Conservation (phyloP, 352 stramenopile genomes). For the Globisporangium rhizosaccharum region DNA sequence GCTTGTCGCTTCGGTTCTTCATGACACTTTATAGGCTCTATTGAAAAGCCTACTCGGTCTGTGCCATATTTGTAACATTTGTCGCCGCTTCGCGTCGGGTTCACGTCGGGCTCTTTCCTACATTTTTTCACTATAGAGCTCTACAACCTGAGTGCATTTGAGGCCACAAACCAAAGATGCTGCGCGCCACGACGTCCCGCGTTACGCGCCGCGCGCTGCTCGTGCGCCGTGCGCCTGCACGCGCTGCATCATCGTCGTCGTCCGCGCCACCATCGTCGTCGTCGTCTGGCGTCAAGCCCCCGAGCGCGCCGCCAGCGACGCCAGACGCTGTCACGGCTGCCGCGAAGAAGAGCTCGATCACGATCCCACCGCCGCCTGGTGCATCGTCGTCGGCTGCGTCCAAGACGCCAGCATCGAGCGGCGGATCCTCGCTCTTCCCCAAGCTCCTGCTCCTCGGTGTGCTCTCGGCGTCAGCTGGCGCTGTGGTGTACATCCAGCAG, state of each 20-base stretch:
- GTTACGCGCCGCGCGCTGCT: conserved; percentile 1
- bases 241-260: conserved; percentile 3
- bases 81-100: no score
- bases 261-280: conserved; percentile 3
- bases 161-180: not conserved
- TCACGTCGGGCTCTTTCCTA: no score
- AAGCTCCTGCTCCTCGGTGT: conserved; percentile 46
- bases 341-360: conserved; percentile 11
- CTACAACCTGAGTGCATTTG: no score
- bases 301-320: not conserved
- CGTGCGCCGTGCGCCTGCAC: conserved; percentile 2
- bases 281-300: not conserved
- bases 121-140: no score
- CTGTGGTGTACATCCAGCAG: conserved; percentile 65
- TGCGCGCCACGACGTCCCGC: conserved; percentile 1
- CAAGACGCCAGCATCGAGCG: conserved; percentile 21
- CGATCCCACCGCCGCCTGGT: not conserved
- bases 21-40: no score
- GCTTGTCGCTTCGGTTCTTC: no score
- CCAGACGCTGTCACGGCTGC: conserved; percentile 8
- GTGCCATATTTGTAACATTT: no score
- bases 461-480: conserved; percentile 44
- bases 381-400: conserved; percentile 14
- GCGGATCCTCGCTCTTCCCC: conserved; percentile 28
- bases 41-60: no score